phyloP scores from a whole-genome alignment of 1,284 basidiomycete species.

The Trichosporon ovoides region DNA sequence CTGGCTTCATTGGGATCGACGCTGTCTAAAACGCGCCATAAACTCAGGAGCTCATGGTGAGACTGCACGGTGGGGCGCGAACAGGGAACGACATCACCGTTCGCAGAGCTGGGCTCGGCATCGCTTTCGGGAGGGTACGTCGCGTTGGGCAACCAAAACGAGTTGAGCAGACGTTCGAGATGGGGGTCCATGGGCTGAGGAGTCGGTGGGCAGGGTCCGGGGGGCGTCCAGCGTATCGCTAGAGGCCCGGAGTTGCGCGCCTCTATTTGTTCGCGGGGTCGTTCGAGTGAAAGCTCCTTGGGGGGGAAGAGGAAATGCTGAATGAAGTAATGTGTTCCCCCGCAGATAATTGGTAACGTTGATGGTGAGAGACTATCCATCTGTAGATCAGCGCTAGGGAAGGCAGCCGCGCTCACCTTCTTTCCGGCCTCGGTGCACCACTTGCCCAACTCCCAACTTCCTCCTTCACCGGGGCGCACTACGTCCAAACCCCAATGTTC shows the following conservation, averaged over 20 bases:
- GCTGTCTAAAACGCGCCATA: constrained; percentile 63
- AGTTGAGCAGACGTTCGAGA: constrained; percentile 29
- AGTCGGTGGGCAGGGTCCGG: constrained; percentile 41
- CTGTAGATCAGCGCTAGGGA: constrained; percentile 2
- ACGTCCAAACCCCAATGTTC: constrained; percentile 86
- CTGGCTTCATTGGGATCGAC: constrained; percentile 72
- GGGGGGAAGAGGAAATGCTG: constrained; percentile 75
- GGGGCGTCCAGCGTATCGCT: constrained; percentile 28
- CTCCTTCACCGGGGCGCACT: constrained; percentile 72
- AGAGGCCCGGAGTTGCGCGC: neutral
- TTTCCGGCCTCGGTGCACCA: neutral
- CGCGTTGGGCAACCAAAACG: constrained; percentile 38
- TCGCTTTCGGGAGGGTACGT: constrained; percentile 24
- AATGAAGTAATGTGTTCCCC: constrained; percentile 95
- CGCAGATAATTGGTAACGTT: constrained; percentile 76
- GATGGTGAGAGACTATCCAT: neutral
- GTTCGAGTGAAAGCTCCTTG: constrained; percentile 55
- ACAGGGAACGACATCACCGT: neutral
- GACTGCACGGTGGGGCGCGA: neutral
- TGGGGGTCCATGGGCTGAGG: constrained; percentile 14
- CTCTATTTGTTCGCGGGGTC: constrained; percentile 5
- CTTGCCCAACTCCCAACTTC: neutral
- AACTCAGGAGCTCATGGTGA: constrained; percentile 50
- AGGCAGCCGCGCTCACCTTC: neutral
- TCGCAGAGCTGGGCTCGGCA: constrained; percentile 29